These are phyloP conservation scores for Haberlea rhodopensis DNA, from an alignment of 257 asterid species.

Conservation along the genomic window DNA sequence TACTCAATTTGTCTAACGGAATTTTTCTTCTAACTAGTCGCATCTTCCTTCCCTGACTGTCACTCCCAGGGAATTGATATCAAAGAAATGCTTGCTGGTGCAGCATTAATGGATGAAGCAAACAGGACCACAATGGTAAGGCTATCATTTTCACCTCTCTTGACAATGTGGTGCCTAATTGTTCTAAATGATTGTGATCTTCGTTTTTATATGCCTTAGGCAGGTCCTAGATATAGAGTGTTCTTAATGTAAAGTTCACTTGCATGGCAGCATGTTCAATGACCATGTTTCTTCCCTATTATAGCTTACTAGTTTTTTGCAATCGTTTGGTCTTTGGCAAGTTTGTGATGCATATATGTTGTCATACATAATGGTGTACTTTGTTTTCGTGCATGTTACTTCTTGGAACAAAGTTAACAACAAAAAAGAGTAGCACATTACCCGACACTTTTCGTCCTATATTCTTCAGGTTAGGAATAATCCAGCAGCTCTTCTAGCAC, in stretches of 20 bases:
- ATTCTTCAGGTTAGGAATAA: constrained; percentile 67
- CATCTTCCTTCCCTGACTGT: constrained; percentile 27
- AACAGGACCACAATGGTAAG: constrained; percentile 66
- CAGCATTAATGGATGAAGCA: constrained; percentile 97
- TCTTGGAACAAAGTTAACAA: constrained; percentile 6
- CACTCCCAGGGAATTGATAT: constrained; percentile 70
- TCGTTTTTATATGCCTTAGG: constrained; percentile 20
- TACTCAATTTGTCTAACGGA: background rate
- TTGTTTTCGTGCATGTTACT: background rate
- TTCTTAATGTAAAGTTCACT: constrained; percentile 10
- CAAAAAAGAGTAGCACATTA: constrained; percentile 13
- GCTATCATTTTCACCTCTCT: constrained; percentile 19
- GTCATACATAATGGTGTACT: background rate
- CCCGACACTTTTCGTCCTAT: constrained; percentile 10
- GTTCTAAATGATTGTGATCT: constrained; percentile 18
- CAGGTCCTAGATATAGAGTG: background rate
- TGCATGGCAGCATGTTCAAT: constrained; percentile 9
- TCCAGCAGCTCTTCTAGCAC: constrained; percentile 92
- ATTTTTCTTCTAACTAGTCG: constrained; percentile 18
- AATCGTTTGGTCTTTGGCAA: constrained; percentile 1
- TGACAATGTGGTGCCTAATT: constrained; percentile 1
- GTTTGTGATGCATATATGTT: background rate
- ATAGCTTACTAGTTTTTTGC: background rate
- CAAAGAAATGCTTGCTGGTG: constrained; percentile 93
- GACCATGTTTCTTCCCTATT: background rate